Percentiles rank a stretch among this genome's conserved stretches.
phyloP scores from a whole-genome alignment of 2,329 filamentous ascomycete species.

The Leptographium radiaticola region DNA sequence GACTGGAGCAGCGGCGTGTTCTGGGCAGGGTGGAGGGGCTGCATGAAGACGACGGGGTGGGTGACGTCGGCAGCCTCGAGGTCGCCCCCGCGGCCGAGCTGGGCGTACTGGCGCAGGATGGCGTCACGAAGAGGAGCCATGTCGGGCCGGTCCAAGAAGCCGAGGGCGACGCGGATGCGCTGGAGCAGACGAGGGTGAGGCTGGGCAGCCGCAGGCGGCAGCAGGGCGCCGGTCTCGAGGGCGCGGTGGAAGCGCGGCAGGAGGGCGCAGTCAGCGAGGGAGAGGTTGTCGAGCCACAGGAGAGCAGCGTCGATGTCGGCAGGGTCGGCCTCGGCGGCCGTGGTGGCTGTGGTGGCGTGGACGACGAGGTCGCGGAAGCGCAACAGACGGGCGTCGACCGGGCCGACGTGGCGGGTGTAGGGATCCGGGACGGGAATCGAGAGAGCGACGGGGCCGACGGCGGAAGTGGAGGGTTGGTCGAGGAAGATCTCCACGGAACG shows the following conservation, averaged over 20 bases:
- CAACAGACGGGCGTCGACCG: slow-evolving; percentile 36
- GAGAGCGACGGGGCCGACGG: background rate
- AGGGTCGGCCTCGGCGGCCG: slow-evolving; percentile 6
- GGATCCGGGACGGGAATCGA: slow-evolving; percentile 13
- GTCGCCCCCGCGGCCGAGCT: background rate
- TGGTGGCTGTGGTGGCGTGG: slow-evolving; percentile 17
- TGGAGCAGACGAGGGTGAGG: background rate
- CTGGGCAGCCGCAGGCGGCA: background rate
- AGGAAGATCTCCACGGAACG: slow-evolving; percentile 83
- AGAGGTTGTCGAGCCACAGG: slow-evolving; percentile 33
- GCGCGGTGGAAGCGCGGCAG: slow-evolving; percentile 16
- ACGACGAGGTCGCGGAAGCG: slow-evolving; percentile 29
- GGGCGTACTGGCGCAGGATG: slow-evolving; percentile 18
- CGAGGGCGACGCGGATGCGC: slow-evolving; percentile 9
- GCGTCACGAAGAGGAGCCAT: slow-evolving; percentile 19
- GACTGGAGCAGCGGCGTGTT: slow-evolving; percentile 40
- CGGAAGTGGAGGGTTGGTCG: slow-evolving; percentile 21
- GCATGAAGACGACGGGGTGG: slow-evolving; percentile 11
- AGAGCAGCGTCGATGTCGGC: slow-evolving; percentile 18
- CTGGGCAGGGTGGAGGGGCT: slow-evolving; percentile 46
- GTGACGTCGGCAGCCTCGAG: background rate
- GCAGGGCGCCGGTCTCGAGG: background rate
- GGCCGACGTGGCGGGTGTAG: slow-evolving; percentile 27
- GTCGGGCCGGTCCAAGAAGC: slow-evolving; percentile 18
- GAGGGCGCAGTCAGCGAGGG: slow-evolving; percentile 29